phyloP scores from a whole-genome alignment of 2,329 filamentous ascomycete species.

The Neonectria hederae region DNA sequence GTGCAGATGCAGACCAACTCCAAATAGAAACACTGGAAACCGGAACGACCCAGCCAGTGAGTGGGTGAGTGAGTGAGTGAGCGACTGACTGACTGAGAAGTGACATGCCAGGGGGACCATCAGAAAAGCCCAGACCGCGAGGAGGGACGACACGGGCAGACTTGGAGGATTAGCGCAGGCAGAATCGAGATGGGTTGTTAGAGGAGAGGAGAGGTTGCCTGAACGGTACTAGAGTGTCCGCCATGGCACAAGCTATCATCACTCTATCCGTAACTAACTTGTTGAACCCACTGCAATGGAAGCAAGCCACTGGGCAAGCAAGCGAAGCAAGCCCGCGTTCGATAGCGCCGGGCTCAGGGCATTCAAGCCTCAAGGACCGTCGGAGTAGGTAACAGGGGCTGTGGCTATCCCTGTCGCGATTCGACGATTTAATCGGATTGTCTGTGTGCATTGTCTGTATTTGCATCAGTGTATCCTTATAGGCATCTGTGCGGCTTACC shows the following conservation, averaged over 20 bases:
- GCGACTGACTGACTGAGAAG: no score
- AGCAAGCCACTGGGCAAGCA: conserved; percentile 3
- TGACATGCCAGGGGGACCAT: not conserved
- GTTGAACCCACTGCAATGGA: not conserved
- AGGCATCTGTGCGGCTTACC: not conserved
- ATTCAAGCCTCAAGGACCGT: not conserved
- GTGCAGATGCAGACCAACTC: not conserved
- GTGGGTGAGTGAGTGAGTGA: no score
- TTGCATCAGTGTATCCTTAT: not conserved
- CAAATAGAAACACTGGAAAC: not conserved
- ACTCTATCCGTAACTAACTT: conserved; percentile 14
- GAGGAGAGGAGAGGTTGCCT: not conserved
- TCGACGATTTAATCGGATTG: not conserved
- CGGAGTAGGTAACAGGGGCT: not conserved
- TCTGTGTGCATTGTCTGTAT: no score
- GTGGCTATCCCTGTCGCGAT: not conserved
- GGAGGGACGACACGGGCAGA: not conserved
- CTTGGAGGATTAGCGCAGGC: not conserved
- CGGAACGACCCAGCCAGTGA: not conserved
- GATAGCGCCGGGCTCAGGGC: not conserved
- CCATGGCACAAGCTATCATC: not conserved
- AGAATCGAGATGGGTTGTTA: not conserved
- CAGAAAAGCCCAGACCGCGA: no score
- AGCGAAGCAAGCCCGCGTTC: not conserved
- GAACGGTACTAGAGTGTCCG: not conserved